phyloP scores from a whole-genome alignment of 805 yeast species.

The Metschnikowia peoriensis region DNA sequence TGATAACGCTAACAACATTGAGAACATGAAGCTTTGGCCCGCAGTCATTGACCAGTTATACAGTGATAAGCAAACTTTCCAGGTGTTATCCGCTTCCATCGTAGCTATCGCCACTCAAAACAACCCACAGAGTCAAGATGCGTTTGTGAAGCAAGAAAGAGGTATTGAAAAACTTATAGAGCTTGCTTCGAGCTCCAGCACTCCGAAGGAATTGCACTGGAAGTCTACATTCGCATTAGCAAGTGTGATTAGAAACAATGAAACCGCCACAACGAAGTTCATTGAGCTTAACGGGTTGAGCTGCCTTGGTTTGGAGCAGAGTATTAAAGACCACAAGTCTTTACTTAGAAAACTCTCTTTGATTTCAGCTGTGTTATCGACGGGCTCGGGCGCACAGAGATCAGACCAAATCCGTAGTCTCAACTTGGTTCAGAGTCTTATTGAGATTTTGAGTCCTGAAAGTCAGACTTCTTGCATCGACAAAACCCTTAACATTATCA shows the following conservation, averaged over 20 bases:
- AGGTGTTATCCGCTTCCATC: conserved; percentile 63
- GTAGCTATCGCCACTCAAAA: conserved; percentile 93
- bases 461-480: conserved; percentile 53
- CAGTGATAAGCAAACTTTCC: conserved; percentile 39
- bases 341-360: conserved; percentile 56
- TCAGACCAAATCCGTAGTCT: conserved; percentile 37
- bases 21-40: conserved; percentile 79
- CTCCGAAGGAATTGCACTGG: conserved; percentile 36
- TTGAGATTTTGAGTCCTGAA: conserved; percentile 29
- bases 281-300: conserved; percentile 62
- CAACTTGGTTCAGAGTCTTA: conserved; percentile 32
- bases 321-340: conserved; percentile 33
- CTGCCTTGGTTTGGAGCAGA: conserved; percentile 33
- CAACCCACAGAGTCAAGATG: conserved; percentile 72
- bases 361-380: conserved; percentile 57
- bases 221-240: conserved; percentile 81
- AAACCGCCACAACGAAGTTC: conserved; percentile 54
- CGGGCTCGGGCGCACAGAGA: conserved; percentile 44
- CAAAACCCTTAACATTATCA: conserved; percentile 51
- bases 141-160: conserved; percentile 50
- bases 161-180: conserved; percentile 48
- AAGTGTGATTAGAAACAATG: conserved; percentile 67
- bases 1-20: conserved; percentile 93
- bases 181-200: conserved; percentile 31
- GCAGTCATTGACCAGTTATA: conserved; percentile 55